Evolutionary conservation across 768 basidiomycete species (phyloP), one percentile per base, ranked within the genome.

Genomic region (Tricholoma bakamatsutake): DNA sequence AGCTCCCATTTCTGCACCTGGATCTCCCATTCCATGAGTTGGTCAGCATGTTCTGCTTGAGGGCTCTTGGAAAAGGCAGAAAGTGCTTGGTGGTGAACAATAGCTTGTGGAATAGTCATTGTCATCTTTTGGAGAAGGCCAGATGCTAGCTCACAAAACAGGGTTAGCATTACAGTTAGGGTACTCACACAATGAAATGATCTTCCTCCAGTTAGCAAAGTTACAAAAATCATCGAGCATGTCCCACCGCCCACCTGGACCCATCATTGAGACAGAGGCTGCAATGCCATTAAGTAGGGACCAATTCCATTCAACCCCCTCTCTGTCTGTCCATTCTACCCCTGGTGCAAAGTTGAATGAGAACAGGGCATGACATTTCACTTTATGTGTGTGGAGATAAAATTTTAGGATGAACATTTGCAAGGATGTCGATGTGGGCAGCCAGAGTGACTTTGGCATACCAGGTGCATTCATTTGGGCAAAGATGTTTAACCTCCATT

Each of bases 381-480:
- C 21, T 24, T 24, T 24, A 24, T 24, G 71, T 4, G 64, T 56
- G 0, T 64, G 58, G 0, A 69, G 50, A 55, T 72, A 70, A 21
- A 71, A 67, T 53, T 71, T 70, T 1, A 68, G 71, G 18, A 72
- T 59, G 3, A 24, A 24, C 21, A 24, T 24, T 24, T 24, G 21
- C 21, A 24, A 3, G 21, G 21, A 24, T 24, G 21, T 24, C 21
- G 21, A 24, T 24, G 21, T 24, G 21, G 21, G 21, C 21, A 24
- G 21, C 21, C 21, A 24, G 21, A 24, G 21, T 24, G 21, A 24
- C 21, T 24, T 24, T 1, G 21, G 21, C 21, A 24, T 24, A 3
- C 21, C 21, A 24, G 21, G 21, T 24, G 21, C 21, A 24, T 24
- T 24, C 21, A 24, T 24, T 24, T 3, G 21, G 21, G 21, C 3